These are phyloP conservation scores for Monosporascus sp. DNA, from an alignment of 2,329 filamentous ascomycete genomes.

Conservation along the genomic window DNA sequence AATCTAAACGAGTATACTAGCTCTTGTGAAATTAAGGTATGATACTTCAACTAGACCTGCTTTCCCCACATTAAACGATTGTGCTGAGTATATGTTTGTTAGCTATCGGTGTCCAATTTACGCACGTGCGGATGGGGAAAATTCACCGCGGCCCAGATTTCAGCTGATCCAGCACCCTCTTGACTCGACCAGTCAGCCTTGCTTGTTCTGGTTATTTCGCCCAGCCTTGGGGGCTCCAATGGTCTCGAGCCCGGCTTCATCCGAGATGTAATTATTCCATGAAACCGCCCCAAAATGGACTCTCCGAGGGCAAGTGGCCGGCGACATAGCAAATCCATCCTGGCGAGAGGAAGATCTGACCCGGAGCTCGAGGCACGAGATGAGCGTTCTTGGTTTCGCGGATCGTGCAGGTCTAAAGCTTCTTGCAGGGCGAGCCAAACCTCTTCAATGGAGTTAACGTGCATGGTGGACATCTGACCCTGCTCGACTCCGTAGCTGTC, in stretches of 20 bases:
- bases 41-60: too few species aligned
- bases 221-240: constrained; percentile 12
- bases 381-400: background rate
- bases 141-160: too few species aligned
- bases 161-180: too few species aligned
- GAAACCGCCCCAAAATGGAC: constrained; percentile 66
- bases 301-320: background rate
- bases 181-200: too few species aligned
- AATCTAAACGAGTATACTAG: too few species aligned
- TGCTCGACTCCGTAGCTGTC: background rate
- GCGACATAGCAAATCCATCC: background rate
- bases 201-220: too few species aligned
- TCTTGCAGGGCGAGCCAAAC: background rate
- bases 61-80: too few species aligned
- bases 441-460: background rate
- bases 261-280: constrained; percentile 65
- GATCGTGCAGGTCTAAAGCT: background rate
- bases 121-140: too few species aligned
- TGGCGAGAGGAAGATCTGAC: background rate
- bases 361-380: background rate
- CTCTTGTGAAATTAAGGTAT: too few species aligned
- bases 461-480: background rate
- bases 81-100: too few species aligned
- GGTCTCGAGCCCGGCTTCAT: constrained; percentile 58
- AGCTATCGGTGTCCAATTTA: too few species aligned